Evolutionary conservation across 345 rosid genomes (phyloP).

Genomic region (Dipteronia sinensis): DNA sequence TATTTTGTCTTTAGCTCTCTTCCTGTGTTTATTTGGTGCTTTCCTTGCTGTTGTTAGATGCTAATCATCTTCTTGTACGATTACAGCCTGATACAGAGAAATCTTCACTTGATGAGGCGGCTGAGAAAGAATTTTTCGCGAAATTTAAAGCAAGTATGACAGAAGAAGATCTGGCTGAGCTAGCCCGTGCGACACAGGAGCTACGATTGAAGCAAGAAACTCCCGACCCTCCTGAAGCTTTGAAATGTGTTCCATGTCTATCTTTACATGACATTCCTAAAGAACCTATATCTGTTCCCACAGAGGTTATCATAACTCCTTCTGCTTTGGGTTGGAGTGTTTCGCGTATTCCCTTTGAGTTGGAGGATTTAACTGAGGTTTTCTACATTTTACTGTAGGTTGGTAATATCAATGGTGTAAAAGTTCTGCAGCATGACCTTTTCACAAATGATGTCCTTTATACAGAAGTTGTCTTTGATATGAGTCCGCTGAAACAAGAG

Average conservation of each 20-base stretch:
- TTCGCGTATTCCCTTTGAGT: not conserved
- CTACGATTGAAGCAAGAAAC: constrained; percentile 89
- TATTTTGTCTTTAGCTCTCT: constrained; percentile 11
- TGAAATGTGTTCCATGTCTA: constrained; percentile 81
- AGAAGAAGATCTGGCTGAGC: constrained; percentile 90
- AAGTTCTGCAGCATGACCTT: constrained; percentile 87
- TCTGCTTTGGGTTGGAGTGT: constrained; percentile 10
- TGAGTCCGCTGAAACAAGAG: constrained; percentile 81
- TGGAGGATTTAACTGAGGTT: constrained; percentile 8
- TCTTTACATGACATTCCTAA: constrained; percentile 80
- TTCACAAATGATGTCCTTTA: constrained; percentile 96
- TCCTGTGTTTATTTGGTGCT: constrained; percentile 13
- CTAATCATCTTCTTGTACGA: constrained; percentile 21
- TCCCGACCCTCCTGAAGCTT: constrained; percentile 94
- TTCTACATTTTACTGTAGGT: constrained; percentile 43
- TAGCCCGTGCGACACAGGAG: constrained; percentile 84
- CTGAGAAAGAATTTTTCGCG: constrained; percentile 69
- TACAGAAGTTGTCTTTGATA: constrained; percentile 83
- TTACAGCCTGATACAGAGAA: constrained; percentile 92
- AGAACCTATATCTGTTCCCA: constrained; percentile 75
- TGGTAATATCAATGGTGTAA: constrained; percentile 83
- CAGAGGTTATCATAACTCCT: constrained; percentile 52
- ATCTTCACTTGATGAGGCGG: constrained; percentile 80
- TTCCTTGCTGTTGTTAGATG: constrained; percentile 18
- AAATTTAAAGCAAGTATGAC: constrained; percentile 82